Base-by-base conservation (phyloP, 176 grass and related monocot genomes). In the Oryza nivara region DNA sequence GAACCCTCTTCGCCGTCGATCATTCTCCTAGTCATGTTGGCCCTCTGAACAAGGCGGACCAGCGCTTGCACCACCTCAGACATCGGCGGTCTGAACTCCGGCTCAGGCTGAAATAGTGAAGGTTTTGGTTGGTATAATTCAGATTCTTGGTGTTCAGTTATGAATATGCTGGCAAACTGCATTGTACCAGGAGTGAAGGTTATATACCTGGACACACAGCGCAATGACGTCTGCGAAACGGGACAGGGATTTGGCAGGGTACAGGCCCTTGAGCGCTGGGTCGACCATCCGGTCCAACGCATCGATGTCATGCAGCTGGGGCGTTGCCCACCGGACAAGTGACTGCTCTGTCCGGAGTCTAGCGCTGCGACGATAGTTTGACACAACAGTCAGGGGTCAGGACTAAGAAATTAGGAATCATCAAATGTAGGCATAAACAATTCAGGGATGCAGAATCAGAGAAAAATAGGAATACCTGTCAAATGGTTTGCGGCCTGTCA, bases 41-140 rank as follows among this genome's bases (percentile, higher is more conserved):
- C 94, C 86, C 94, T 97, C 73, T 97, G 94, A 46, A 97, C 94
- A 3, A 97, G 86, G 19, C 94, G 84, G 17, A 97, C 94, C 79
- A 97, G 26, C 0, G 91, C 89, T 81, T 97, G 94, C 73, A 97
- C 94, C 47, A 97, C 94, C 74, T 97, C 94, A 38, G 94, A 93
- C 94, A 97, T 97, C 0, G 94, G 94, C 19, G 94, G 94, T 80
- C 94, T 93, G 83, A 97, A 97, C 46, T 97, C 94, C 16, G 91
- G 94, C 45, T 97, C 94, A 30, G 94, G 87, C 94, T 97, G 94
- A 32, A 80, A 30, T 28, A 86, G 69, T 36, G 70, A 76, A 86
- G 61, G 47, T 56, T n/a, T 80, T 66, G 61, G 44, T 61, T 81
- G 25, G 51, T 9, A 86, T 81, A 67, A 34, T 84, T 86, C 45